Conservation (phyloP, 495 filamentous ascomycete genomes). For the Tuber umbilicatum region DNA sequence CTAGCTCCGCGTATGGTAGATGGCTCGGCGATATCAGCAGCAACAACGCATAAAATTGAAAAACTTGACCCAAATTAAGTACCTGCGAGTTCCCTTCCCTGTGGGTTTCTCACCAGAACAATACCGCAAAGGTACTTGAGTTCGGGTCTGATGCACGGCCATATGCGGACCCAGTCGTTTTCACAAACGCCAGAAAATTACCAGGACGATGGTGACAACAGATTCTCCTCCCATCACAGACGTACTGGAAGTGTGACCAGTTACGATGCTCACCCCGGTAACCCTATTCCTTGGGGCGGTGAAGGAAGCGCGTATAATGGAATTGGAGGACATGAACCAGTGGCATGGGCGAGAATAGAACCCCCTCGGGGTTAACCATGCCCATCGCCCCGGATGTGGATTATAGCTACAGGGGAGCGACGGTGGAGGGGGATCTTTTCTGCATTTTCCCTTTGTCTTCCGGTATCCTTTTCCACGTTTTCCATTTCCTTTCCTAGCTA, state of each 20-base stretch:
- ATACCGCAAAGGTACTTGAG: too few relatives aligned
- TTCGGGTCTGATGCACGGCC: too few relatives aligned
- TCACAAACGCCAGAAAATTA: too few relatives aligned
- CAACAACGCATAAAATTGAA: too few relatives aligned
- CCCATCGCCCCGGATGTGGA: conserved; percentile 28
- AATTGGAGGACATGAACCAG: conserved; percentile 32
- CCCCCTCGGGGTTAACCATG: conserved; percentile 23
- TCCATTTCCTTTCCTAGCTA: background rate
- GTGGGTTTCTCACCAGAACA: too few relatives aligned
- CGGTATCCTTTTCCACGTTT: background rate
- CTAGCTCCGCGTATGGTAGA: too few relatives aligned
- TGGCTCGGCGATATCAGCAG: too few relatives aligned
- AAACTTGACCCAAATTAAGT: too few relatives aligned
- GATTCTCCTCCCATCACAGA: conserved; percentile 15
- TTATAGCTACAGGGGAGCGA: conserved; percentile 22
- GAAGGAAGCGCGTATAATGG: conserved; percentile 34
- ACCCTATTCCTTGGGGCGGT: conserved; percentile 33
- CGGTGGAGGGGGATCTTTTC: conserved; percentile 7
- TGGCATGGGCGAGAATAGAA: conserved; percentile 7
- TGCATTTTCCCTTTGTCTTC: background rate
- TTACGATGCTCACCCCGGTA: conserved; percentile 36
- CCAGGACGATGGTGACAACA: conserved; percentile 21
- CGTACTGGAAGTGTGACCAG: conserved; percentile 18
- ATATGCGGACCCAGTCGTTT: too few relatives aligned
- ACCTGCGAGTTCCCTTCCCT: too few relatives aligned